Evolutionary conservation across 78 protist genomes (phyloP).

Genomic region (Isochrysis galbana): DNA sequence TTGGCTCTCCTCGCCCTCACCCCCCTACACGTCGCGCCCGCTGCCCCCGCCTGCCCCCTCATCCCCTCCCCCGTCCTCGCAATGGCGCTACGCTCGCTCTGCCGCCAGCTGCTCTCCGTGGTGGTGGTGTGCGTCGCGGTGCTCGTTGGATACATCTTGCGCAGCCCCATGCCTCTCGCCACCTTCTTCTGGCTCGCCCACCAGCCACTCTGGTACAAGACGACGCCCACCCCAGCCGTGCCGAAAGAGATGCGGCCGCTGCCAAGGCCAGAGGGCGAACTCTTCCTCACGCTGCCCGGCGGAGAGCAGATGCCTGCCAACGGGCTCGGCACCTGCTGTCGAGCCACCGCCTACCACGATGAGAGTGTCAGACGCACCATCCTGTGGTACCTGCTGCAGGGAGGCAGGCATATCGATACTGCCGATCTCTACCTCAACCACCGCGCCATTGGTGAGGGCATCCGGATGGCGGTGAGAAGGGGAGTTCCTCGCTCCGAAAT

Average conservation of each 20-base stretch:
- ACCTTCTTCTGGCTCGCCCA: too few species aligned
- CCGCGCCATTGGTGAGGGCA: constrained; percentile 6
- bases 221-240: constrained; percentile 6
- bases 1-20: too few species aligned
- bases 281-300: constrained; percentile 5
- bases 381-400: constrained; percentile 36
- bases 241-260: neutral
- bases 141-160: too few species aligned
- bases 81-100: too few species aligned
- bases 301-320: neutral
- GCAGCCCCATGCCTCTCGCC: too few species aligned
- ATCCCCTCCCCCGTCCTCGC: too few species aligned
- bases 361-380: neutral
- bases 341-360: constrained; percentile 5
- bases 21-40: too few species aligned
- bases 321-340: constrained; percentile 42
- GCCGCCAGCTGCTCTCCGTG: too few species aligned
- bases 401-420: constrained; percentile 22
- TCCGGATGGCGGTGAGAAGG: neutral
- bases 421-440: constrained; percentile 33
- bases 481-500: constrained; percentile 27
- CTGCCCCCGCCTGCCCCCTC: too few species aligned
- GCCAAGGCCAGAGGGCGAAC: neutral
- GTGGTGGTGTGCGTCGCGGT: too few species aligned
- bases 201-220: neutral